A percentile compares a stretch with the other conserved stretches of the same genome.
Conservation (phyloP, 306 rosid genomes). For the Crataegus laevigata region DNA sequence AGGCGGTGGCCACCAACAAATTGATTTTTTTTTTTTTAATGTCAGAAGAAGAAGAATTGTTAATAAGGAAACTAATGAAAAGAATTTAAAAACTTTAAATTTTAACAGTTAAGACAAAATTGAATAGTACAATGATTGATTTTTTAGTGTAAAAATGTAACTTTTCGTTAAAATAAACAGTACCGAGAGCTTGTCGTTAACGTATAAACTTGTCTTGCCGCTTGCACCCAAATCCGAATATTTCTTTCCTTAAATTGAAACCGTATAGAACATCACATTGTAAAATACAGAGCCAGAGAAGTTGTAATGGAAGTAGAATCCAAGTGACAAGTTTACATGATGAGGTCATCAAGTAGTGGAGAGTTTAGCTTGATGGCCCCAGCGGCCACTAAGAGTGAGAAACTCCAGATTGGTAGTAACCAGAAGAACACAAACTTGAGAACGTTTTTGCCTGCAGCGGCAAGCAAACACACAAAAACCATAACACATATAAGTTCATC, state of each 20-base stretch:
- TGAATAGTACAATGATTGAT: too few relatives aligned
- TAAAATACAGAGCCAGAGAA: not conserved
- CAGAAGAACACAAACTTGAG: slow-evolving; percentile 41
- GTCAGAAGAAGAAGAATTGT: not conserved
- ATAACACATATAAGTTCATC: not conserved
- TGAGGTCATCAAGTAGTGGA: slow-evolving; percentile 57
- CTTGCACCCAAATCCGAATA: too few relatives aligned
- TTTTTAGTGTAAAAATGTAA: too few relatives aligned
- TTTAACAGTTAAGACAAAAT: too few relatives aligned
- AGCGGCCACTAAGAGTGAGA: slow-evolving; percentile 53
- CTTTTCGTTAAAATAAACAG: too few relatives aligned
- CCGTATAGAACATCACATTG: not conserved
- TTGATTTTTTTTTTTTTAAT: not conserved
- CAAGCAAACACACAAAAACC: not conserved
- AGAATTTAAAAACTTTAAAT: too few relatives aligned
- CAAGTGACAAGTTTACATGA: slow-evolving; percentile 33
- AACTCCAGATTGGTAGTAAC: slow-evolving; percentile 71
- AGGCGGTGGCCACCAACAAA: not conserved
- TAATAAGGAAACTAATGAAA: too few relatives aligned
- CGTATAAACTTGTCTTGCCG: too few relatives aligned
- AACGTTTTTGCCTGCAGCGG: slow-evolving; percentile 52
- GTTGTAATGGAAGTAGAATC: not conserved
- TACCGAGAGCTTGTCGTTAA: too few relatives aligned
- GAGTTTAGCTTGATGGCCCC: slow-evolving; percentile 57
- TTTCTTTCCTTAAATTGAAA: too few relatives aligned